A percentile compares a stretch with the other conserved stretches of the same genome.
phyloP scores from a whole-genome alignment of 495 filamentous ascomycete genomes.

The Penicillium roqueforti region DNA sequence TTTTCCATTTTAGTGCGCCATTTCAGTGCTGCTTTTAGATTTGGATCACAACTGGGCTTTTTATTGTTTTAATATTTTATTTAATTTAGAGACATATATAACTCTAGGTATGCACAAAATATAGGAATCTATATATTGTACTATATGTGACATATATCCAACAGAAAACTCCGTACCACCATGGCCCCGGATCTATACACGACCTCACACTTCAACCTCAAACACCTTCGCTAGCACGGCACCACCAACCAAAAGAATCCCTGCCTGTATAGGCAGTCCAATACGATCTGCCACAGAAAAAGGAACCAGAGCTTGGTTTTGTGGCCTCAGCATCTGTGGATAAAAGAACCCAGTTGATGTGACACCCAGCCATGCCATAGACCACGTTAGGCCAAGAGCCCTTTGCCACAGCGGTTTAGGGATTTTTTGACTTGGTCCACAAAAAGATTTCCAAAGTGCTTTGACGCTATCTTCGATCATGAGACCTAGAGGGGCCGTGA shows the following conservation, averaged over 20 bases:
- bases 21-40: slow-evolving; percentile 5
- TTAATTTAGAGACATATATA: neutral
- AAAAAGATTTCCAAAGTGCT: slow-evolving; percentile 8
- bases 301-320: slow-evolving; percentile 19
- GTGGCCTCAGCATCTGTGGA: slow-evolving; percentile 17
- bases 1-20: slow-evolving; percentile 8
- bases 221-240: slow-evolving; percentile 7
- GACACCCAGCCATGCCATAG: slow-evolving; percentile 16
- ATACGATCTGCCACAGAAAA: slow-evolving; percentile 9
- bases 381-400: slow-evolving; percentile 13
- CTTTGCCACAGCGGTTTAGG: slow-evolving; percentile 11
- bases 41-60: slow-evolving; percentile 1
- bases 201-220: slow-evolving; percentile 11
- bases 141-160: too few species aligned
- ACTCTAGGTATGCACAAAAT: too few species aligned
- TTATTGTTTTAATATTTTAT: neutral
- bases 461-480: slow-evolving; percentile 29
- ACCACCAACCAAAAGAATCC: slow-evolving; percentile 8
- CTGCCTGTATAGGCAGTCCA: slow-evolving; percentile 8
- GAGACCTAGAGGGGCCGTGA: slow-evolving; percentile 26
- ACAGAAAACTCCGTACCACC: neutral
- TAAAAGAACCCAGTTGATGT: slow-evolving; percentile 24
- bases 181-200: neutral
- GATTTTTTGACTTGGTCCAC: neutral
- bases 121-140: too few species aligned